These are phyloP conservation scores for Wickerhamiella sergipiensis DNA, from an alignment of 805 yeast genomes.

Conservation along the genomic window DNA sequence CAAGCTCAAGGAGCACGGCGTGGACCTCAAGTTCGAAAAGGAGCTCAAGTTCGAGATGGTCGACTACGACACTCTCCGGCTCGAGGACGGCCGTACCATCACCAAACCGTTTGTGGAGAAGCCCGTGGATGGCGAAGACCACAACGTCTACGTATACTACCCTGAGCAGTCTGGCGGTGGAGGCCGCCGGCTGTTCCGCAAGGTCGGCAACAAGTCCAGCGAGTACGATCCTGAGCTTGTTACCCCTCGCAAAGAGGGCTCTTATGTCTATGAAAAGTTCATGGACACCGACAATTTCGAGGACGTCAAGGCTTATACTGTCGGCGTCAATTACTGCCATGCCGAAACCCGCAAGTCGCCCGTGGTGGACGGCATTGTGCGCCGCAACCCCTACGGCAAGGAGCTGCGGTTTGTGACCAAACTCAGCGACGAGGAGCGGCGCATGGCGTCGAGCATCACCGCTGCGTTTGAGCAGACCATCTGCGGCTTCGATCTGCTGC, in stretches of 20 bases:
- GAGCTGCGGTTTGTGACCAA: constrained; percentile 85
- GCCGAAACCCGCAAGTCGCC: constrained; percentile 98
- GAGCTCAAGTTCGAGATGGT: constrained; percentile 57
- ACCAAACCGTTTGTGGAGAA: constrained; percentile 93
- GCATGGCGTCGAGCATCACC: constrained; percentile 69
- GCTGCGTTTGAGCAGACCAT: constrained; percentile 77
- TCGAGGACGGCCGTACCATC: constrained; percentile 58
- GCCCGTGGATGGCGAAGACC: constrained; percentile 98
- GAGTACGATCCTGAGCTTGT: constrained; percentile 78
- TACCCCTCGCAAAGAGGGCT: constrained; percentile 75
- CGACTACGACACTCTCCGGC: constrained; percentile 70
- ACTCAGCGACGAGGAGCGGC: constrained; percentile 56
- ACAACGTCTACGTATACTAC: constrained; percentile 86
- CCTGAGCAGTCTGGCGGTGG: constrained; percentile 90
- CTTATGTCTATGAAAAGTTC: constrained; percentile 82
- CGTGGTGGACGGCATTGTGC: constrained; percentile 96
- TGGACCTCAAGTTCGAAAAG: constrained; percentile 48
- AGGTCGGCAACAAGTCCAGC: constrained; percentile 92
- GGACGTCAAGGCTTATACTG: constrained; percentile 97
- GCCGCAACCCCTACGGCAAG: constrained; percentile 94
- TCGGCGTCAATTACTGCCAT: constrained; percentile 81
- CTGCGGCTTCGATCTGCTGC: constrained; percentile 88
- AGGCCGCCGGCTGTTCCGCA: constrained; percentile 84
- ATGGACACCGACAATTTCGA: constrained; percentile 98
- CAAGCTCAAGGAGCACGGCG: constrained; percentile 48